Evolutionary conservation across 2,329 filamentous ascomycete species (phyloP).

Genomic region (Alternaria longipes): DNA sequence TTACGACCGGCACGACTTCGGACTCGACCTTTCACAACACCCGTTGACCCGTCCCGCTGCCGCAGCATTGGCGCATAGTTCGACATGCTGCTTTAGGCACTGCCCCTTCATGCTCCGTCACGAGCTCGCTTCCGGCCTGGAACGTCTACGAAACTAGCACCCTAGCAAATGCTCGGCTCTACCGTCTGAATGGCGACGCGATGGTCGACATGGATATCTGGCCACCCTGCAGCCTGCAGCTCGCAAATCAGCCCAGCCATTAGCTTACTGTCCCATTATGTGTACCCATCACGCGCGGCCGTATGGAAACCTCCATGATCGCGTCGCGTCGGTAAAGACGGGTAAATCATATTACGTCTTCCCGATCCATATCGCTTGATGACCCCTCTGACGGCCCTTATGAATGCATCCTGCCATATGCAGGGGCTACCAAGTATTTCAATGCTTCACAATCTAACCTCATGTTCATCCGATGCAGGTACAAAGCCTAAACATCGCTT

Average conservation of each 20-base stretch:
- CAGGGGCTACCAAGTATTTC: constrained; percentile 18
- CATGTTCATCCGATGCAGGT: constrained; percentile 25
- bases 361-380: constrained; percentile 10
- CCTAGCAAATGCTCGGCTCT: background rate
- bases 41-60: constrained; percentile 12
- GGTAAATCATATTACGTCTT: constrained; percentile 15
- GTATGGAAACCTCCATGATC: background rate
- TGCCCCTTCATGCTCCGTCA: constrained; percentile 18
- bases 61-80: constrained; percentile 12
- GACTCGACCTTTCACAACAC: constrained; percentile 11
- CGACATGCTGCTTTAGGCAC: constrained; percentile 13
- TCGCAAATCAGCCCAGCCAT: constrained; percentile 11
- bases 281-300: constrained; percentile 6
- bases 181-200: constrained; percentile 4
- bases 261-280: constrained; percentile 13
- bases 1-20: background rate
- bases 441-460: constrained; percentile 15
- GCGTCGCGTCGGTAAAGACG: constrained; percentile 19
- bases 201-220: constrained; percentile 7
- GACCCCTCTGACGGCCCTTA: background rate
- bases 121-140: constrained; percentile 17
- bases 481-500: constrained; percentile 10
- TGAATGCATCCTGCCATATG: constrained; percentile 15
- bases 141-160: background rate
- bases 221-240: background rate